Evolutionary conservation across 73 alveolate species (phyloP), one percentile per base, ranked within the genome.

Genomic region (Effrenium voratum): DNA sequence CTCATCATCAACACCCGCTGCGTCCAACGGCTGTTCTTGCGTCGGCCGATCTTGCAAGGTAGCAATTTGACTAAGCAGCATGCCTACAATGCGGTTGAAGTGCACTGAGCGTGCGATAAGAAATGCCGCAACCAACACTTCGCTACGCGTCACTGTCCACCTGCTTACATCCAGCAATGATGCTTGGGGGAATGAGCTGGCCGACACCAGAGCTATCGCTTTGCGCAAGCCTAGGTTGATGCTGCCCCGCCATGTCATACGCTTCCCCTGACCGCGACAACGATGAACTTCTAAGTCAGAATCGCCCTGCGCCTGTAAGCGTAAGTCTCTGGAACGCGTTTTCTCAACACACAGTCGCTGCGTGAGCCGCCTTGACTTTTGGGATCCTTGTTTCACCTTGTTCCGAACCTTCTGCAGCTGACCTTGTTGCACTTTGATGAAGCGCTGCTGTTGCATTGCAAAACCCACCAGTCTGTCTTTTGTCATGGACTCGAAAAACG

Each of bases 71-170:
- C 45, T 45, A 60, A 77, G 43, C 30, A 77, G 49, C 22, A 77
- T 1, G 45, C 2, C 6, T 30, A 77, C 15, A 41, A 77, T 5
- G 5, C 66, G 40, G 68, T 77, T 60, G 44, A 77, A 77, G 30
- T 0, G 28, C 2, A 41, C 45, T 36, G 57, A 8, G 19, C 88
- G 3, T n/a, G 44, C 28, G n/a, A 77, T 77, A n/a, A 77, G 6
- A 41, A 24, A 77, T 16, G 94, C 81, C 73, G 40, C 36, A 24
- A 40, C 47, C 44, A 85, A 32, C 0, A 85, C 66, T 52, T 85
- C 94, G 26, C 83, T 22, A 41, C 94, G 32, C 30, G 47, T 43
- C 68, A 85, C 94, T 24, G 94, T 85, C 46, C 68, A 45, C 5
- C 82, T 6, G 81, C 52, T 50, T 24, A 77, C 50, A 38, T 60